Base-by-base conservation (phyloP, 1,284 basidiomycete species). In the Cryptococcus sp. region DNA sequence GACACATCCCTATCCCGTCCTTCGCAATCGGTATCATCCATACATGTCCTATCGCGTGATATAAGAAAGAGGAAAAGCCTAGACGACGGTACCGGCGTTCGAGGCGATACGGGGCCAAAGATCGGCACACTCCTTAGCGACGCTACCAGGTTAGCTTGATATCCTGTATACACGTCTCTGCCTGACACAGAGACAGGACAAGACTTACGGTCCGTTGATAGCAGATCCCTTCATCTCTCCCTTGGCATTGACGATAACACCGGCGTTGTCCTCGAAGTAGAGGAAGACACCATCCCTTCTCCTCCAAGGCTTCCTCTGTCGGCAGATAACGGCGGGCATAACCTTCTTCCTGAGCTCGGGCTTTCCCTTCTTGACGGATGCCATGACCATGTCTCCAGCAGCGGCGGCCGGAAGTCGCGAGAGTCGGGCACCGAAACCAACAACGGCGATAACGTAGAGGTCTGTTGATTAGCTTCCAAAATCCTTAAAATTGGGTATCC, bases 181-280 rank as follows among this genome's bases (percentile, higher is more conserved):
- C 28, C 28, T 28, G 11, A 28, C 28, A n/a, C n/a, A n/a, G n/a
- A 45, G 28, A 28, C 28, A 39, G 36, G 25, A 36, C 16, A 9
- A 5, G 22, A 70, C 70, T 68, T 59, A 72, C 70, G 94, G 96
- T 63, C 94, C 94, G 62, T 94, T 93, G 78, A 99, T 98, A 67
- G 93, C 91, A 54, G 89, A 92, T 56, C 94, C 94, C 84, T 99
- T 99, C 94, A 99, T 98, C 82, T 99, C 94, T 73, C 96, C 94
- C 84, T 98, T 98, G 72, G 91, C 89, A 83, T 98, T 59, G 72
- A 92, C 90, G 62, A 94, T 93, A 60, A 94, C 91, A 78, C 91
- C 92, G 53, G 92, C 92, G 76, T 94, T 94, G 79, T 94, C 92
- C 68, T 76, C 94, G 66, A 98, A 98, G 84, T 97, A 97, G 75